Base-by-base conservation (phyloP, 1,284 basidiomycete species). In the Quambalaria eucalypti region DNA sequence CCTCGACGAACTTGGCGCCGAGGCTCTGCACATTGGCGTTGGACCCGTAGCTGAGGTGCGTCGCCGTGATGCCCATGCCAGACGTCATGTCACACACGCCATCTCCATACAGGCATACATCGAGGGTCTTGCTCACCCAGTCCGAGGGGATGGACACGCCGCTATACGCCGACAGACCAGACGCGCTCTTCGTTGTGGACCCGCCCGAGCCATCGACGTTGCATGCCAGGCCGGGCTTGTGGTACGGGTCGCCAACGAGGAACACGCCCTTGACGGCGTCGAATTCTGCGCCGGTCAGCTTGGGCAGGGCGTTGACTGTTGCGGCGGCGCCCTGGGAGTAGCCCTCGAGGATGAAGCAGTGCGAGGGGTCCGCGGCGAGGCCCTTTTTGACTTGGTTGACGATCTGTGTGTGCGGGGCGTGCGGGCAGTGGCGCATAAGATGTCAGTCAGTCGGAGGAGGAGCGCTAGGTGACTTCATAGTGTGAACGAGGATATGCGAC, bases 251-350 rank as follows among this genome's bases (percentile, higher is more conserved):
- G 30, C 74, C 74, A 26, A 75, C 62, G 12, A 74, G 56, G 39
- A 76, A 60, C 19, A 76, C 74, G 50, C 61, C 74, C 51, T 69
- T 68, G 61, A 75, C 67, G 21, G 71, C 69, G 36, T 63, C 29
- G 31, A 62, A 62, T 16, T 38, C 54, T 14, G 60, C 52, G 29
- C 61, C 60, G 12, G 56, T 66, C 16, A 73, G 50, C 31, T 55
- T 48, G 4, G 56, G 44, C 10, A 76, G 50, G 7, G 73, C 71
- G 48, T 68, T 56, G 55, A 62, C 56, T 10, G 69, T 73, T 7
- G 73, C 73, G 26, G 55, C 31, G 10, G 73, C 65, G 16, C 73
- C 73, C 57, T 75, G 64, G 0, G 56, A 59, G 57, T 66, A 66
- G 28, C 64, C 64, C 33, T 64, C 59, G 29, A 66, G 59, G 33